phyloP scores from a whole-genome alignment of 2,329 filamentous ascomycete species.

The Monosporascus cannonballus region DNA sequence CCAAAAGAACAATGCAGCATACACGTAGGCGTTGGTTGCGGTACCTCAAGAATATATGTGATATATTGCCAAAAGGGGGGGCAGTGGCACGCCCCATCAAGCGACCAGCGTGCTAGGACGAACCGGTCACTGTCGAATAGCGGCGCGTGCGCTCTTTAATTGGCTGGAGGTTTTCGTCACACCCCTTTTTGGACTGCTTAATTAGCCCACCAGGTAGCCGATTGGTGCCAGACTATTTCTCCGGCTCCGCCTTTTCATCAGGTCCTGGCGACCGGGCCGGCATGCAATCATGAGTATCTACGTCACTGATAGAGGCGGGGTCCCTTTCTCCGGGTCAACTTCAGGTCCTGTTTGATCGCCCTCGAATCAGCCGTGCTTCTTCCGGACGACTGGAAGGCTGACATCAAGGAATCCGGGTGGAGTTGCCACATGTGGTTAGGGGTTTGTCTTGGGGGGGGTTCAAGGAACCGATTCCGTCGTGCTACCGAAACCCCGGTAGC shows the following conservation, averaged over 20 bases:
- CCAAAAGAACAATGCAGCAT: not conserved
- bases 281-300: not conserved
- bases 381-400: slow-evolving; percentile 1
- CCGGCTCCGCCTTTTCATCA: not conserved
- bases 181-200: no score
- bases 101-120: no score
- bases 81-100: no score
- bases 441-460: slow-evolving; percentile 1
- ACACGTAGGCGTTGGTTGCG: not conserved
- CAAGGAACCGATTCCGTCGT: slow-evolving; percentile 11
- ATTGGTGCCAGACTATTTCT: no score
- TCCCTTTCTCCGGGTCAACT: slow-evolving; percentile 3
- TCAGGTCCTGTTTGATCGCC: slow-evolving; percentile 14
- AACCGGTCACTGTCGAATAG: no score
- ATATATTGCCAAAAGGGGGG: not conserved
- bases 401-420: slow-evolving; percentile 2
- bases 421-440: no score
- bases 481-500: slow-evolving; percentile 12
- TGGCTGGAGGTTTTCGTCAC: no score
- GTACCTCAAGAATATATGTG: not conserved
- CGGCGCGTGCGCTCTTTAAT: no score
- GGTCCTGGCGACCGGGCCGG: not conserved
- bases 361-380: not conserved
- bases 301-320: not conserved
- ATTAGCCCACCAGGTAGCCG: no score